Evolutionary conservation across 768 basidiomycete species (phyloP), one percentile per base, ranked within the genome.

Genomic region (Trametopsis cervina): DNA sequence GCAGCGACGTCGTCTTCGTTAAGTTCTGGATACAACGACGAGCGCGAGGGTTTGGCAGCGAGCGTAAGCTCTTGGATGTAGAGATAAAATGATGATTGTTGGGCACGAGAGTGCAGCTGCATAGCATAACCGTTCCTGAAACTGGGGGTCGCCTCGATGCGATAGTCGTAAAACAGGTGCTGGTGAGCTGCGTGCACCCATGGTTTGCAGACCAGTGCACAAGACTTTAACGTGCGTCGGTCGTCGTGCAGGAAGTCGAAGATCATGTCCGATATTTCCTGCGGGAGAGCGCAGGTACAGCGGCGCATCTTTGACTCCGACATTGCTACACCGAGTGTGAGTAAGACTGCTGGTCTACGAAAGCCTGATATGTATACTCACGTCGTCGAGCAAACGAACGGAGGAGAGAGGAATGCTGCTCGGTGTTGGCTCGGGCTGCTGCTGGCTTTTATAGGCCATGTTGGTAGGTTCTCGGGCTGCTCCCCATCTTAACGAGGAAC

Each of bases 161-260:
- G 50, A 23, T 37, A 37, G 0, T 15, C 25, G 22, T 40, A 26
- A 47, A 54, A 58, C 17, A 58, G 40, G 46, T 53, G 57, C 39
- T 51, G 54, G 18, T 54, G 54, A 1, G 58, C 54, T 18, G 51
- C 22, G 2, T 24, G 18, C 18, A 24, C 42, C 57, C 56, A 59
- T 2, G 29, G n/a, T 13, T 36, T 46, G 51, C 56, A 55, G 12
- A 54, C 51, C 27, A 56, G 50, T 17, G 55, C 48, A 44, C 58
- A 60, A 3, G 49, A 39, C 11, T 26, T 33, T 11, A 63, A 54
- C 2, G 60, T 45, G 4, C 12, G 40, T 1, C 41, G 22, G 35
- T 58, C 57, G 24, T 49, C 57, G 13, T 53, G 56, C 3, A 61
- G 50, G 26, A 47, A 48, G 52, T 63, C 58, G 42, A 63, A 54